These are phyloP conservation scores for Circinella minor DNA, from an alignment of 371 early-diverging fungal genomes.

Conservation along the genomic window DNA sequence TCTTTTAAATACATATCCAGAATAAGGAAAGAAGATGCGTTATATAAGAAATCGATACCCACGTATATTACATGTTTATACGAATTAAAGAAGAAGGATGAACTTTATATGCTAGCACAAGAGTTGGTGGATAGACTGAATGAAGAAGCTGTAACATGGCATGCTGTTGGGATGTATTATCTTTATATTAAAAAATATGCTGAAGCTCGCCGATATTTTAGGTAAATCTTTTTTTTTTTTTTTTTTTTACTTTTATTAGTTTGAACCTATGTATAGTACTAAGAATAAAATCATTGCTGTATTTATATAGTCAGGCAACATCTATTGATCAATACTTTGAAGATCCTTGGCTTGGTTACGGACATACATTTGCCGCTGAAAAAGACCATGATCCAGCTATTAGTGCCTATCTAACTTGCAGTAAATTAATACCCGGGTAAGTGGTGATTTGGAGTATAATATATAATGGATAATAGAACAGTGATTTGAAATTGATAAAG, in stretches of 20 bases:
- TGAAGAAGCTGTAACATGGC: slow-evolving; percentile 59
- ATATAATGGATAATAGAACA: background rate
- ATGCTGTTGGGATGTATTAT: slow-evolving; percentile 80
- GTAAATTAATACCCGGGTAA: slow-evolving; percentile 70
- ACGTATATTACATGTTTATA: slow-evolving; percentile 68
- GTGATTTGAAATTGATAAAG: too few relatives aligned
- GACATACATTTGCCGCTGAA: slow-evolving; percentile 78
- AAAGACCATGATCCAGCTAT: slow-evolving; percentile 83
- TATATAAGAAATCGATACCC: slow-evolving; percentile 61
- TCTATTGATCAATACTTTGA: slow-evolving; percentile 65
- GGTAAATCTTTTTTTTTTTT: slow-evolving; percentile 23
- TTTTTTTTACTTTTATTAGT: background rate
- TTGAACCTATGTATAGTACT: background rate
- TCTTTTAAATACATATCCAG: slow-evolving; percentile 29
- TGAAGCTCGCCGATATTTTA: slow-evolving; percentile 69
- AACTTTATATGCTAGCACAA: slow-evolving; percentile 64
- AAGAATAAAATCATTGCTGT: background rate
- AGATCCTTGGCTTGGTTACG: slow-evolving; percentile 80
- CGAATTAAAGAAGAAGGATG: slow-evolving; percentile 61
- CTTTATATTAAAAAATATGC: slow-evolving; percentile 55
- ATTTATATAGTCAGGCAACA: slow-evolving; percentile 53
- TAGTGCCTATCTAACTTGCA: slow-evolving; percentile 68
- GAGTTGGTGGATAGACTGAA: slow-evolving; percentile 35
- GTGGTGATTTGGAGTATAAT: background rate
- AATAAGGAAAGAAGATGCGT: slow-evolving; percentile 62